Evolutionary conservation across 2,329 filamentous ascomycete genomes (phyloP), one percentile per base, ranked within the genome.

Genomic region (Botrytis elliptica): DNA sequence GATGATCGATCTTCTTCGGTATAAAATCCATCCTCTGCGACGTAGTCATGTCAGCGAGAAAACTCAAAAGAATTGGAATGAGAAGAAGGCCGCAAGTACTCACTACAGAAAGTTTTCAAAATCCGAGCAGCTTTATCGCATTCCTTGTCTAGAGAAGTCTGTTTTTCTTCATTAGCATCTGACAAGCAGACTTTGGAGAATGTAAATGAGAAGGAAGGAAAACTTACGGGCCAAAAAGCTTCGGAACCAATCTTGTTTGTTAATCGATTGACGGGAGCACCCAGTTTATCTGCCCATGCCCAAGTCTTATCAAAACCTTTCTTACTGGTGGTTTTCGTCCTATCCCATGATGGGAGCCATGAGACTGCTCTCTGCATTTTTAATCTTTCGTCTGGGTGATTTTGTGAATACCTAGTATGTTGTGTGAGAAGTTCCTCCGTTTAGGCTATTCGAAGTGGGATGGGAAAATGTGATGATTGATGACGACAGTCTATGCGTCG

Each of bases 61-160:
- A n/a, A 25, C 25, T 33, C 14, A 18, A 18, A 55, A 77, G 63
- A 74, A 73, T 60, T 40, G 25, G 68, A 40, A 44, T 16, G 4
- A 52, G 36, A 57, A 38, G 36, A 33, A 42, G 25, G 36, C 59
- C 83, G 83, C 14, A 67, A 71, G 42, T 59, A 85, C 89, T 79
- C 86, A 93, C 91, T 93, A 85, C 93, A 97, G 83, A 98, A 98
- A 46, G 93, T 95, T 81, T 94, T 92, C 72, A 97, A 83, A 75
- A 97, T 97, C 71, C 94, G 88, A 73, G 94, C 94, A 70, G 94
- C 93, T 84, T 97, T 97, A 83, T 97, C 93, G 82, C 92, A 93
- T 85, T 98, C 95, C 77, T 91, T 91, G 81, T 97, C 95, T 66
- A 97, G 85, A 1, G 90, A 91, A 42, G 92, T 91, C 65, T 72